phyloP scores from a whole-genome alignment of 768 basidiomycete species.

The Tricholoma furcatifolium region DNA sequence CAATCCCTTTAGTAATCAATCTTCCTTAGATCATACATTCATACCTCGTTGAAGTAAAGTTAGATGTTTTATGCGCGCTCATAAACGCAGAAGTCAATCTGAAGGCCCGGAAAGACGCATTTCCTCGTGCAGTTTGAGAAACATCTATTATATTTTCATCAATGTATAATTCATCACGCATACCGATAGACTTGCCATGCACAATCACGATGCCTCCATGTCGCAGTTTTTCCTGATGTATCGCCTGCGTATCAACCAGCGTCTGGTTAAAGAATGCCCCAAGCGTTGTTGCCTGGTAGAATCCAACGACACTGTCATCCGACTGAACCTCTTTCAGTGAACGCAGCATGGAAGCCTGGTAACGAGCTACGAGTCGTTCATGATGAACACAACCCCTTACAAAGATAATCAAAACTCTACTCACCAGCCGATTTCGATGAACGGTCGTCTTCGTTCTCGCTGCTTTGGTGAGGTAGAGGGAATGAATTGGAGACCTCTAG shows the following conservation, averaged over 20 bases:
- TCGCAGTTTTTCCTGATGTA: constrained; percentile 81
- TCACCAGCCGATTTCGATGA: constrained; percentile 72
- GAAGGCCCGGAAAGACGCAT: constrained; percentile 88
- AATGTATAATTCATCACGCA: background rate
- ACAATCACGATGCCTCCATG: constrained; percentile 86
- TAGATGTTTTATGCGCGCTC: constrained; percentile 77
- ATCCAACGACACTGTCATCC: constrained; percentile 90
- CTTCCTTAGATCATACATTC: constrained; percentile 22
- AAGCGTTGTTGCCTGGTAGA: constrained; percentile 87
- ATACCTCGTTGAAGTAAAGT: constrained; percentile 85
- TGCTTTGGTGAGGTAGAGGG: constrained; percentile 69
- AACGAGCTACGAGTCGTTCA: constrained; percentile 52
- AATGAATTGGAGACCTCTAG: constrained; percentile 93
- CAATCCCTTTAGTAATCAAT: constrained; percentile 3
- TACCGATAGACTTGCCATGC: constrained; percentile 54
- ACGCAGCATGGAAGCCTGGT: constrained; percentile 82
- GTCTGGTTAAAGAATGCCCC: constrained; percentile 85
- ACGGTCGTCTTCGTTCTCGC: constrained; percentile 75
- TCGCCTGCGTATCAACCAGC: constrained; percentile 78
- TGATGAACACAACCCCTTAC: background rate
- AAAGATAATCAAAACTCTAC: constrained; percentile 22
- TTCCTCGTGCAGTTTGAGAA: constrained; percentile 76
- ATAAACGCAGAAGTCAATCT: constrained; percentile 77
- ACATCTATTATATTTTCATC: constrained; percentile 56
- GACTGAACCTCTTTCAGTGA: constrained; percentile 88